phyloP scores from a whole-genome alignment of 495 filamentous ascomycete genomes.

The Penicillium ucsense region DNA sequence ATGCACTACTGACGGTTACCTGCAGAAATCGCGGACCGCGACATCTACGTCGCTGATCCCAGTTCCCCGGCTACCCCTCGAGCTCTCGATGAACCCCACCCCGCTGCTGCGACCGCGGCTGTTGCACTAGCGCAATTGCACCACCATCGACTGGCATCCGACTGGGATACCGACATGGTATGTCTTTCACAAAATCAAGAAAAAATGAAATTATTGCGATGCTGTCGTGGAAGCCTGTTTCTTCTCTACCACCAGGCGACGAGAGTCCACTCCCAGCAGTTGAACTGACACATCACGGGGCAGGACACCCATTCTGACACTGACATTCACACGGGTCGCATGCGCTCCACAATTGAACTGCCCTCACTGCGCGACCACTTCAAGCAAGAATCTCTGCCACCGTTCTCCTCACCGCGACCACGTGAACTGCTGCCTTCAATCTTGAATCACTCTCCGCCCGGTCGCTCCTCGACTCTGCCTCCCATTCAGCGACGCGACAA shows the following conservation, averaged over 20 bases:
- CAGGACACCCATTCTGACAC: constrained; percentile 68
- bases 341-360: constrained; percentile 58
- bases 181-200: constrained; percentile 8
- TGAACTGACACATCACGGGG: constrained; percentile 2
- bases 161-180: constrained; percentile 81
- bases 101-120: constrained; percentile 66
- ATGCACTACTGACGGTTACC: constrained; percentile 18
- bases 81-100: constrained; percentile 61
- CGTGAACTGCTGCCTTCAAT: constrained; percentile 75
- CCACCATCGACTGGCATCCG: constrained; percentile 66
- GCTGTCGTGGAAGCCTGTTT: no score
- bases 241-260: no score
- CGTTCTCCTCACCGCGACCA: constrained; percentile 49
- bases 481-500: constrained; percentile 62
- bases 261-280: no score
- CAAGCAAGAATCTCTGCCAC: constrained; percentile 58
- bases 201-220: no score
- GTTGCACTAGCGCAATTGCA: constrained; percentile 83
- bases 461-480: constrained; percentile 76
- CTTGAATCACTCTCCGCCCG: constrained; percentile 69
- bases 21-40: constrained; percentile 36
- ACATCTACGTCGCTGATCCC: constrained; percentile 53
- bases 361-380: constrained; percentile 64
- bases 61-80: constrained; percentile 64
- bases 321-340: constrained; percentile 48